Evolutionary conservation across 129 eudicot species (phyloP), one percentile per base, ranked within the genome.

Genomic region (Centaurea solstitialis): DNA sequence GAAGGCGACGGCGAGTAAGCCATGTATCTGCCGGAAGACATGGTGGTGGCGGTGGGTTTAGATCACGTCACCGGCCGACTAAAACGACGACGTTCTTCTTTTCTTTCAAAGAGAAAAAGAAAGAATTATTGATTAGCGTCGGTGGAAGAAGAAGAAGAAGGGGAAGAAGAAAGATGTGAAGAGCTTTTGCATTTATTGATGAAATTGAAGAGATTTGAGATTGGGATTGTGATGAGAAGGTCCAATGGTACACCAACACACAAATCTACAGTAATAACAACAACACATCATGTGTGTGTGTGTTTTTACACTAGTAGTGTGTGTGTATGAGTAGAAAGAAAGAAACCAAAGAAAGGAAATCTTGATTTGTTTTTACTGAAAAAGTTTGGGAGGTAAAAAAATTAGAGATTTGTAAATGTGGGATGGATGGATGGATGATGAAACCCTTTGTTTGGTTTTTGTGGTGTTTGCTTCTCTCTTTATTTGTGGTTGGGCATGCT

Each of bases 11-110:
- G 91, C 23, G 91, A 87, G 86, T 85, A 87, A 6, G 88, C 88
- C 91, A 87, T 87, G 66, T 87, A 87, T 76, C 91, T 87, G 35
- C 91, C 83, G 72, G 91, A 87, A 75, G 91, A 84, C 91, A 87
- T 87, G 50, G 76, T n/a, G n/a, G n/a, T n/a, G n/a, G n/a, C n/a
- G n/a, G n/a, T 68, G 17, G 2, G 4, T 13, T 47, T 13, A 69
- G 77, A 73, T 84, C 76, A 65, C 70, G 80, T 37, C 50, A 28
- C 33, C 41, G 43, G 73, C 22, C 73, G 61, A 26, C 30, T 2
- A 26, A 26, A 26, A 47, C 61, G 61, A 47, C 61, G 61, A 41
- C 30, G 30, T 26, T 26, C 37, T 33, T 10, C 9, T 1, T 40
- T 41, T 47, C 59, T 47, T n/a, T 57, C n/a, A 17, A 20, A 57